These are phyloP conservation scores for Dioscorea cayenensis DNA, from an alignment of 116 monocot genomes.

Conservation along the genomic window DNA sequence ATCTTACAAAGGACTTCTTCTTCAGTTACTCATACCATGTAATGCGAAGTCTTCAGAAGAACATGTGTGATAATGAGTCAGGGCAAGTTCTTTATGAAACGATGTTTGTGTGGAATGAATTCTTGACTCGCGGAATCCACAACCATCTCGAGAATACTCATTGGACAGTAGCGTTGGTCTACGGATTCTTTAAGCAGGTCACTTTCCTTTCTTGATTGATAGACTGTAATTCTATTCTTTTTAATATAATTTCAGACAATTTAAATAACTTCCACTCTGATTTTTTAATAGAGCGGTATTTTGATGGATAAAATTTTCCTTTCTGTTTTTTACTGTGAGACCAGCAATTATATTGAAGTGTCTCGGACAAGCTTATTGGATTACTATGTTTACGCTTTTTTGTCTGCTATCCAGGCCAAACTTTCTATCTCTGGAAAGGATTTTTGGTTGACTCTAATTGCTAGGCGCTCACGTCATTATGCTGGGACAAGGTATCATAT, in stretches of 20 bases:
- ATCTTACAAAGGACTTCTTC: constrained; percentile 97
- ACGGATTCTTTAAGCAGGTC: constrained; percentile 94
- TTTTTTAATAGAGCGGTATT: too few species aligned
- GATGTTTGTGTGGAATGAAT: constrained; percentile 99
- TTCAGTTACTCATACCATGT: constrained; percentile 87
- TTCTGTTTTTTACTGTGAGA: too few species aligned
- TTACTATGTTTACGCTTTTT: not conserved
- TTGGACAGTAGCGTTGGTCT: constrained; percentile 91
- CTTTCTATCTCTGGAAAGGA: constrained; percentile 58
- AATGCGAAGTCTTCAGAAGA: constrained; percentile 91
- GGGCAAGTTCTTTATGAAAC: constrained; percentile 64
- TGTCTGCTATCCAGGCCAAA: constrained; percentile 35
- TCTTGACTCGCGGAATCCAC: constrained; percentile 65
- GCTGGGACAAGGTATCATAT: constrained; percentile 80
- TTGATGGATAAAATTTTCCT: too few species aligned
- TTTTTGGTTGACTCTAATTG: constrained; percentile 80
- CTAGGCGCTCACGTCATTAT: constrained; percentile 85
- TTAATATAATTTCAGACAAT: not conserved
- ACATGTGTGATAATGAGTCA: constrained; percentile 41
- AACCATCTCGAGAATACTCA: constrained; percentile 56
- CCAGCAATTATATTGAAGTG: not conserved
- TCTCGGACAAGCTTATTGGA: not conserved
- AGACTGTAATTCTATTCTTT: not conserved
- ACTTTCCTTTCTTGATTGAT: not conserved
- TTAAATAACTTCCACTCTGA: too few species aligned